Conservation (phyloP, 306 rosid genomes). For the Malus sieversii region DNA sequence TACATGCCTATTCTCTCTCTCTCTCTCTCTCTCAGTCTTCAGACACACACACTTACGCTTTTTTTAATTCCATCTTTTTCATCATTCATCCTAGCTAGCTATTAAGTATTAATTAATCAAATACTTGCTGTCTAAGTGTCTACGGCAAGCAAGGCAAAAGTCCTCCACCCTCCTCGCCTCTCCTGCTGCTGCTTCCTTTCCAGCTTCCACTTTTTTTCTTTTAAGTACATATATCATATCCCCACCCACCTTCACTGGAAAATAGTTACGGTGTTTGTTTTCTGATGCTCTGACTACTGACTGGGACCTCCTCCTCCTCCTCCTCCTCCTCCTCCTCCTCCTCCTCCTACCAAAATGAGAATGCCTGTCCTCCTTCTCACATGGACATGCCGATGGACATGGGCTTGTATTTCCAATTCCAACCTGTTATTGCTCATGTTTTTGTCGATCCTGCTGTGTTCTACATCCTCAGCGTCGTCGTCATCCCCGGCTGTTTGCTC, state of each 20-base stretch:
- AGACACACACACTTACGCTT: neutral
- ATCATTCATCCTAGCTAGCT: neutral
- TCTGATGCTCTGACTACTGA: neutral
- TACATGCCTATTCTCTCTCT: no score
- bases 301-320: neutral
- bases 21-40: no score
- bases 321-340: no score
- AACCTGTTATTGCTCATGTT: conserved; percentile 19
- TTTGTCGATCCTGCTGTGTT: neutral
- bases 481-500: conserved; percentile 48
- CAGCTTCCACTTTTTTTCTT: conserved; percentile 30
- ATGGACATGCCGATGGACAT: conserved; percentile 10
- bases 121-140: neutral
- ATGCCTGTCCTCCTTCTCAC: conserved; percentile 34
- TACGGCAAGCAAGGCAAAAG: neutral
- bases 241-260: conserved; percentile 15
- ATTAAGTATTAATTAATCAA: no score
- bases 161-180: neutral
- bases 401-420: conserved; percentile 28
- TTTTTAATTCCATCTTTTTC: neutral
- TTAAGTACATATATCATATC: conserved; percentile 33
- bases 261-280: neutral
- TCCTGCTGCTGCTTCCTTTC: neutral
- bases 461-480: conserved; percentile 6
- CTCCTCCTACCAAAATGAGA: conserved; percentile 36